Evolutionary conservation across 208 protist genomes (phyloP), one percentile per base, ranked within the genome.

Genomic region (Trypanosoma vivax): DNA sequence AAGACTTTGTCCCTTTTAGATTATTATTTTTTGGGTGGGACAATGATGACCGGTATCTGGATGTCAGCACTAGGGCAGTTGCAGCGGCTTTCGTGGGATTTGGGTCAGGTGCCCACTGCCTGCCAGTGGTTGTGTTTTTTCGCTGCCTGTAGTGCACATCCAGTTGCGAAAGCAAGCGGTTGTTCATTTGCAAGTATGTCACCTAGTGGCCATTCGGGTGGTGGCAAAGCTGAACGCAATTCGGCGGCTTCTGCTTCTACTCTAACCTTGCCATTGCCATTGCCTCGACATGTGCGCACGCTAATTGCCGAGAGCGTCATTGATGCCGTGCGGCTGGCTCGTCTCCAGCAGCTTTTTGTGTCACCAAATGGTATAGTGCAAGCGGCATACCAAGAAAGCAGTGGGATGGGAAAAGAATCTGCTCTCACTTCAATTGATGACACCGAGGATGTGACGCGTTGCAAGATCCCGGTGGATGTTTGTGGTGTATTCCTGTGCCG

Each of bases 41-140:
- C 5, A 31, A 31, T 49, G 24, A 25, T 49, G 23, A n/a, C 42
- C 14, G 39, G 1, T 19, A 21, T 52, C 6, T 65, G 59, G 59
- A 38, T 56, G 39, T 37, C 16, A n/a, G 47, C 59, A 0, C 41
- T 65, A 27, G 6, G 5, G 3, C 50, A 51, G 30, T 43, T 65
- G 10, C 50, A 58, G 31, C 35, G 25, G 5, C 34, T 14, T 4
- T 65, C 59, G n/a, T 65, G 38, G 41, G 33, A 28, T 21, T 9
- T 35, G 37, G 50, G 42, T 2, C 42, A n/a, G 42, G 16, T 14
- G 18, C 0, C 59, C 59, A 37, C 29, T 34, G 1, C 38, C 28
- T 38, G 14, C 47, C 4, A 9, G 5, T 10, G 10, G 6, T 43
- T 43, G 39, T 19, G 23, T 18, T 21, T 9, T 43, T 43, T 18